Base-by-base conservation (phyloP, 2,329 filamentous ascomycete species). In the Aspergillus clavatus region DNA sequence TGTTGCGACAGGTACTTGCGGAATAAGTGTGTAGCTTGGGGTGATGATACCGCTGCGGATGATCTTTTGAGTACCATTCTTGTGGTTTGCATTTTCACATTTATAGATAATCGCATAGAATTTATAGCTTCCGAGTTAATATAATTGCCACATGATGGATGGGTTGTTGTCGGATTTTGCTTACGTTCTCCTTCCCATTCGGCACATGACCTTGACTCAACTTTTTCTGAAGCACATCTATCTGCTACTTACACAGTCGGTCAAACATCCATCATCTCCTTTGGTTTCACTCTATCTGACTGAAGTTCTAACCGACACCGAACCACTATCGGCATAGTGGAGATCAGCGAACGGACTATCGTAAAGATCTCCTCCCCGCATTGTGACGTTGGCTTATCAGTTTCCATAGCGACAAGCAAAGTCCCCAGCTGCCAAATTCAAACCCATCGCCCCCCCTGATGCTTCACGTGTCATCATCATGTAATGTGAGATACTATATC, bases 1-100 rank as follows among this genome's bases (percentile, higher is more conserved):
- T 95, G 86, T 69, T 95, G 61, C 80, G 89, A 56, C 78, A 82
- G 58, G 88, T 95, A 31, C 73, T 95, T 60, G 87, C 89, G 21
- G 80, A 87, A 59, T 91, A 78, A 42, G 28, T 23, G 40, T 19
- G 29, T n/a, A n/a, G 21, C 35, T 45, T 22, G 27, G 40, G 46
- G 26, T 45, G 48, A 57, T 44, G 38, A 33, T 45, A 38, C 18
- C 26, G 16, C 16, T 35, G 10, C 29, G 31, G 10, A 6, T 27
- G 21, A 22, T 21, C 16, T 28, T 43, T 14, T 22, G 41, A 28
- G 8, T 42, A 28, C 21, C 24, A 23, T 19, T 11, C 11, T n/a
- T 29, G 19, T 19, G 38, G n/a, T 28, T 42, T 48, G 39, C 43
- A 18, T 14, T 33, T 43, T 27, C 37, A 37, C 35, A 39, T 23